These are phyloP conservation scores for Fusarium phyllophilum DNA, from an alignment of 2,329 filamentous ascomycete genomes.

Conservation along the genomic window DNA sequence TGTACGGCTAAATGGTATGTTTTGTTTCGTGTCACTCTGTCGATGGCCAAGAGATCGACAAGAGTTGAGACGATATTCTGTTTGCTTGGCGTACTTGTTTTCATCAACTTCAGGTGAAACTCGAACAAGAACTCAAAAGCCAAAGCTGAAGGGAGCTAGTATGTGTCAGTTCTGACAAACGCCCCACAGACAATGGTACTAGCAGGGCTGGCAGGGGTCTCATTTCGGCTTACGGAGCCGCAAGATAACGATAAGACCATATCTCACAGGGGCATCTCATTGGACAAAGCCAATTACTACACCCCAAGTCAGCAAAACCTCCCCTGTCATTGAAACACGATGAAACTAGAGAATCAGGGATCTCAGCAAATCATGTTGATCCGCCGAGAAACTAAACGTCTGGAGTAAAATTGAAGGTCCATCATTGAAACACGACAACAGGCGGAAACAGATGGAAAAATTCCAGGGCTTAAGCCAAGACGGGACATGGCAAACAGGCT, in stretches of 20 bases:
- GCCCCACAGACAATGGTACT: not conserved
- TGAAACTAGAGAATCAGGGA: not conserved
- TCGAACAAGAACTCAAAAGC: not conserved
- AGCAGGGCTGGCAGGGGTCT: not conserved
- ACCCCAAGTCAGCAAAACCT: not conserved
- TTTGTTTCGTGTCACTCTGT: not conserved
- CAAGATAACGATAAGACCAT: not conserved
- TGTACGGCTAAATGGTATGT: not conserved
- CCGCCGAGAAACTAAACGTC: constrained; percentile 14
- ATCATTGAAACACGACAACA: not conserved
- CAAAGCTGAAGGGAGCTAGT: not conserved
- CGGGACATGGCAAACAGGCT: not conserved
- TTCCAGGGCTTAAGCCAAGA: not conserved
- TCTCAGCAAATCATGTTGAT: not conserved
- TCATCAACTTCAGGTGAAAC: not conserved
- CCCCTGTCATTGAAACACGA: constrained; percentile 7
- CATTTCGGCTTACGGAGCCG: constrained; percentile 1
- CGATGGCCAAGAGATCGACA: not conserved
- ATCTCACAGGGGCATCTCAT: rapidly evolving
- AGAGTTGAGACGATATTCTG: not conserved
- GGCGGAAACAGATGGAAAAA: not conserved
- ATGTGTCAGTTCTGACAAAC: not conserved
- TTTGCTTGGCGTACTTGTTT: not conserved
- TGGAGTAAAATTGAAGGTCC: not conserved
- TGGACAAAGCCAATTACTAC: not conserved